These are phyloP conservation scores for Phoenix dactylifera DNA, from an alignment of 176 grass and related monocot genomes.

Conservation along the genomic window DNA sequence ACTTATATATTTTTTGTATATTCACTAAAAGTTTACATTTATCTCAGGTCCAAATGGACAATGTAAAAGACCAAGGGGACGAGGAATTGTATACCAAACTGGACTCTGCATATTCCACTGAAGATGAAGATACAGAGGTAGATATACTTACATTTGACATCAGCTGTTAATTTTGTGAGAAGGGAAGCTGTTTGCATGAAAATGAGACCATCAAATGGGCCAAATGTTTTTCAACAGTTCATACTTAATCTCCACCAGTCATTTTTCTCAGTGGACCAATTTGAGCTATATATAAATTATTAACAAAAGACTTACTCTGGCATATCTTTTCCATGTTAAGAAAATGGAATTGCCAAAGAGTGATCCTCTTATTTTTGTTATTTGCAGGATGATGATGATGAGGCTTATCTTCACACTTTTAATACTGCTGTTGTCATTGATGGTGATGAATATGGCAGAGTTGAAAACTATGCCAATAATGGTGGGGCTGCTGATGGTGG, in stretches of 20 bases:
- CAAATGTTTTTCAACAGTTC: too few species aligned
- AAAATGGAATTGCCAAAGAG: not conserved
- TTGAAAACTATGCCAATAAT: not conserved
- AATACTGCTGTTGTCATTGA: constrained; percentile 13
- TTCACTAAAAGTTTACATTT: not conserved
- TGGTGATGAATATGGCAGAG: constrained; percentile 12
- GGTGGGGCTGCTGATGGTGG: constrained; percentile 2
- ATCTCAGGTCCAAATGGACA: constrained; percentile 62
- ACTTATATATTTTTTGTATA: not conserved
- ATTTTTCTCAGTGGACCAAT: too few species aligned
- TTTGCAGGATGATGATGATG: constrained; percentile 40
- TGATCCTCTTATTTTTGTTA: not conserved
- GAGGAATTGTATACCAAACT: constrained; percentile 61
- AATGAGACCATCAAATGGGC: not conserved
- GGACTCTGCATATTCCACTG: constrained; percentile 55
- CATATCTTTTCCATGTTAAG: not conserved
- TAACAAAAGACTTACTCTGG: too few species aligned
- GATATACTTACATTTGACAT: not conserved
- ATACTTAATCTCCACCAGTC: too few species aligned
- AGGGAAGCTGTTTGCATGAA: not conserved
- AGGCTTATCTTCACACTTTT: constrained; percentile 33
- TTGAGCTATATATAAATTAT: too few species aligned
- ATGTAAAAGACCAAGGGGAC: constrained; percentile 51
- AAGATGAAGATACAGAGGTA: constrained; percentile 79
- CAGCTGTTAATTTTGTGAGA: not conserved